Evolutionary conservation across 2,329 filamentous ascomycete species (phyloP).

Genomic region (Ilyonectria mors-panacis): DNA sequence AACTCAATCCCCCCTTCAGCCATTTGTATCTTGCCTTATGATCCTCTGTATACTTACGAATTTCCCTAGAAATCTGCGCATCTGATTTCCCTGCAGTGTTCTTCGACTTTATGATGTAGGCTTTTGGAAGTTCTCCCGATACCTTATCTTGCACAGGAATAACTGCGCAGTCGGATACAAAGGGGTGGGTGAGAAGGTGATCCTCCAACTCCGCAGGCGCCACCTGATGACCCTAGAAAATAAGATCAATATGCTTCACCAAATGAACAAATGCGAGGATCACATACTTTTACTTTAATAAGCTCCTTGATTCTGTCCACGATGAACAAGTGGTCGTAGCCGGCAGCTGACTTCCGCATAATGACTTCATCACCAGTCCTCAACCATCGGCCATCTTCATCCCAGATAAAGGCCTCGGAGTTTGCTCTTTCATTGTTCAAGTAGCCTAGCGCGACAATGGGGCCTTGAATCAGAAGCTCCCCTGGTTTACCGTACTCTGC

Average conservation of each 20-base stretch:
- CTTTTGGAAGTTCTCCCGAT: constrained; percentile 74
- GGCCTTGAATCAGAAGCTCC: neutral
- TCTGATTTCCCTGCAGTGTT: constrained; percentile 63
- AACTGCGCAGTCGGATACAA: constrained; percentile 81
- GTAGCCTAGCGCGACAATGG: neutral
- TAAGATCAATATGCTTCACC: too few relatives aligned
- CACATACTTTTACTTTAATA: neutral
- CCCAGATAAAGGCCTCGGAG: neutral
- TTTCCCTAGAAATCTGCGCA: constrained; percentile 63
- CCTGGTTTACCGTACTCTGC: neutral
- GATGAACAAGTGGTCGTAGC: neutral
- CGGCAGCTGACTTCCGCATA: neutral
- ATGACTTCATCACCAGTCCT: neutral
- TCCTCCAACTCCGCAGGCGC: constrained; percentile 85
- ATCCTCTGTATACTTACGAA: constrained; percentile 73
- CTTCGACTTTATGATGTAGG: constrained; percentile 72
- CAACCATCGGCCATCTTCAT: neutral
- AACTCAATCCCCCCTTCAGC: constrained; percentile 76
- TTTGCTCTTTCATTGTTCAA: neutral
- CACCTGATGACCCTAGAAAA: constrained; percentile 76
- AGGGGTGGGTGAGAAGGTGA: constrained; percentile 78
- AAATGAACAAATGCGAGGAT: too few relatives aligned
- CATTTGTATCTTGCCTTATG: constrained; percentile 79
- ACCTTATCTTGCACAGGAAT: constrained; percentile 75
- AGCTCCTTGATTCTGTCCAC: neutral